phyloP scores from a whole-genome alignment of 78 protist species.

The Chrysochromulina tobinii region DNA sequence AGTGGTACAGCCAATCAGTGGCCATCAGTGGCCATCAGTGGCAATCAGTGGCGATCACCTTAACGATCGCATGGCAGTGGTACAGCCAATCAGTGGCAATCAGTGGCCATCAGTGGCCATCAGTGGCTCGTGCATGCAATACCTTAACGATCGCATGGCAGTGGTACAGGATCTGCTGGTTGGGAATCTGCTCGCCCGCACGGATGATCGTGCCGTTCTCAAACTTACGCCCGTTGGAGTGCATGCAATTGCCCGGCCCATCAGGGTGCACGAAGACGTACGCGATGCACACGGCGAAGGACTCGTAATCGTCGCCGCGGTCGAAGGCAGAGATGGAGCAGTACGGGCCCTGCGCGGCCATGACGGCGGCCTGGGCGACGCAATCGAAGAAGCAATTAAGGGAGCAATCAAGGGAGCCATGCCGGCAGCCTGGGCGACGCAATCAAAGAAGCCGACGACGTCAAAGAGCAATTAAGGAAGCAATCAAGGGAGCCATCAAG shows the following conservation, averaged over 20 bases:
- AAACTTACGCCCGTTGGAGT: constrained; percentile 35
- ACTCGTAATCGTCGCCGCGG: constrained; percentile 47
- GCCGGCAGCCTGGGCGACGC: constrained; percentile 16
- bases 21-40: no score
- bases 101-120: no score
- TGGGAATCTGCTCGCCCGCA: constrained; percentile 41
- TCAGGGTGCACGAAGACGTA: constrained; percentile 38
- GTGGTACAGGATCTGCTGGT: not conserved
- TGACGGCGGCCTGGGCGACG: constrained; percentile 19
- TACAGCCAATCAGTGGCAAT: no score
- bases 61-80: not conserved
- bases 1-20: no score
- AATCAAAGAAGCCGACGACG: constrained; percentile 43
- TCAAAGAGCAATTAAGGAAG: constrained; percentile 12
- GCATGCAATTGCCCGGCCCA: not conserved
- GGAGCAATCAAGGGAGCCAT: not conserved
- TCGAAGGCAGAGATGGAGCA: constrained; percentile 40
- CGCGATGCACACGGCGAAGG: constrained; percentile 27
- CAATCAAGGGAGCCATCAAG: no score
- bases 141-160: constrained; percentile 39
- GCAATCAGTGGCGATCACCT: not conserved
- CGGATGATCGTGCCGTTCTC: not conserved
- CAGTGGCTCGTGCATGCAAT: no score
- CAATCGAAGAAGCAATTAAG: not conserved
- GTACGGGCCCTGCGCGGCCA: constrained; percentile 38